Base-by-base conservation (phyloP, 108 stramenopile genomes). In the Chaetoceros tenuissimus region DNA sequence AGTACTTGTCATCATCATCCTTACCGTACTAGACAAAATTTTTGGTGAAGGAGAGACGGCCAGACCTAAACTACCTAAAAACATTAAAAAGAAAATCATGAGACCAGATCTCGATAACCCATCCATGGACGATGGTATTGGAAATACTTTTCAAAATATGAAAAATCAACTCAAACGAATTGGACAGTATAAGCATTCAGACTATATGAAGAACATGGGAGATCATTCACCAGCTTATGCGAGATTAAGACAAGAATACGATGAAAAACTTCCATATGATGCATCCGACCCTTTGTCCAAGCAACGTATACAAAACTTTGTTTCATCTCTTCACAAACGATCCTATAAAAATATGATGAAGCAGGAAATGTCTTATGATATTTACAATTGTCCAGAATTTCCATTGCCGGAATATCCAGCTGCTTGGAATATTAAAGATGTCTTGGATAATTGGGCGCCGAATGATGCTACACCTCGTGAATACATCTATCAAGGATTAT, bases 401-500 rank as follows among this genome's bases (percentile, higher is more conserved):
- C 76, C 80, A 29, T 80, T 78, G 0, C 45, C 66, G 5, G 62
- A 56, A 34, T 85, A 87, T 68, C 85, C 85, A 0, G 26, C 40
- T 3, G 62, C 77, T 43, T 87, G 85, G 85, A 69, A 57, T 46
- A 50, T 67, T 25, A 55, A 67, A 0, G 77, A 87, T 22, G 74
- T 87, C 22, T 48, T 87, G 24, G 50, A 31, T 1, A 61, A 82
- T 51, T 87, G 85, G 85, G 75, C 75, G 57, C 81, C 85, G 8
- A 71, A 82, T 50, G 73, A 80, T 63, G 77, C 78, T 1, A 49
- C 48, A 10, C 17, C 77, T 8, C 75, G 76, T 3, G 16, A 48
- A 10, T 49, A 63, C n/a, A 70, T 85, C 17, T 77, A 89, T 57
- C 88, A 85, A 53, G 62, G 75, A 24, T 51, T 90, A 20, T 90